These are phyloP conservation scores for Podospora comata DNA, from an alignment of 495 filamentous ascomycete genomes.

Conservation along the genomic window DNA sequence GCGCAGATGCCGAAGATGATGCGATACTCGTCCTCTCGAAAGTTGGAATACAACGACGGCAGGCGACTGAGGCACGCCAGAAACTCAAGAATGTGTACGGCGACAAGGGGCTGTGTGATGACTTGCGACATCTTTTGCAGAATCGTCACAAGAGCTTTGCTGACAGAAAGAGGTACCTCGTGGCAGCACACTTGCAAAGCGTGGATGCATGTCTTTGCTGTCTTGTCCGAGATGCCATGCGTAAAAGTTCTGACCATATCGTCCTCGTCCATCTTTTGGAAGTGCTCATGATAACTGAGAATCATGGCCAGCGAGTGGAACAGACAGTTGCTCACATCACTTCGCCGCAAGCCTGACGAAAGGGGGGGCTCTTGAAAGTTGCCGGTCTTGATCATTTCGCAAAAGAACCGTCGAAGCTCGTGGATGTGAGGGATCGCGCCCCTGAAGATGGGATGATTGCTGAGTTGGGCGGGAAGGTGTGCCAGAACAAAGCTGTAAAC, in stretches of 20 bases:
- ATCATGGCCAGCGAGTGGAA: constrained; percentile 81
- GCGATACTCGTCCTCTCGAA: constrained; percentile 81
- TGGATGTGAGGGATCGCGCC: constrained; percentile 69
- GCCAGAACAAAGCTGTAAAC: constrained; percentile 86
- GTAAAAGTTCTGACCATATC: constrained; percentile 83
- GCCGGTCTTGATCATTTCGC: constrained; percentile 73
- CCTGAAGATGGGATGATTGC: constrained; percentile 81
- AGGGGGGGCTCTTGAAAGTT: constrained; percentile 72
- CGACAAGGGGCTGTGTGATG: constrained; percentile 85
- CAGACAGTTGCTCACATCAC: constrained; percentile 82
- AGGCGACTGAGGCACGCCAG: constrained; percentile 80
- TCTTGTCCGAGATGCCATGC: constrained; percentile 77
- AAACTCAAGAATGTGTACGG: constrained; percentile 93
- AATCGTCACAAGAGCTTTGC: constrained; percentile 75
- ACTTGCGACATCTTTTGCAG: constrained; percentile 91
- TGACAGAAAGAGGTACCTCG: constrained; percentile 79
- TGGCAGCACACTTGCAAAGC: constrained; percentile 90
- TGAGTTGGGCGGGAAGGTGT: constrained; percentile 82
- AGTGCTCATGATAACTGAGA: constrained; percentile 80
- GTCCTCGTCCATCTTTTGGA: constrained; percentile 81
- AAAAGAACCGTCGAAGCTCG: constrained; percentile 70
- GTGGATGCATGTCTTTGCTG: constrained; percentile 87
- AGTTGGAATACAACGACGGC: constrained; percentile 79
- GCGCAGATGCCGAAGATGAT: constrained; percentile 94
- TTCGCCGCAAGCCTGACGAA: constrained; percentile 73